Evolutionary conservation across 2,329 filamentous ascomycete species (phyloP), one percentile per base, ranked within the genome.

Genomic region (Penicillium occitanis): DNA sequence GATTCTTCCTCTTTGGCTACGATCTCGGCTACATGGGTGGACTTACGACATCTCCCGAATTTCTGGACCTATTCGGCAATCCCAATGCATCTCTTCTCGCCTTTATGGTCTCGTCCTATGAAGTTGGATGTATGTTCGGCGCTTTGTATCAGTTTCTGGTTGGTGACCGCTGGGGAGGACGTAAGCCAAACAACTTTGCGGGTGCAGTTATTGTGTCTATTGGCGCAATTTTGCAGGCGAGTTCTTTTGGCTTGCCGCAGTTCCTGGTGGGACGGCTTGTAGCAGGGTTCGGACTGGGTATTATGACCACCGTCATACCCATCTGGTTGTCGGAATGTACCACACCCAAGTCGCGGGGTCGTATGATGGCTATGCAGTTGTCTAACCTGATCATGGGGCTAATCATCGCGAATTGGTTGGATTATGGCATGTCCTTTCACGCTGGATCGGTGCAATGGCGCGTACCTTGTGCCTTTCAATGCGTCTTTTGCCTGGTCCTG

Each of bases 1-100:
- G 79, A 13, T 79, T 79, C 25, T 72, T 81, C 11, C 75, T 82
- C 5, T 82, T 82, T 66, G 76, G 76, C 25, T 78, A 78, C 64
- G 75, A 78, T 58, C 80, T 81, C 33, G 81, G 81, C 8, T 79
- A 82, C 55, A 77, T 82, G 67, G 66, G 66, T 22, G 66, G 66
- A 7, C 42, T 67, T 22, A 67, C 66, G 22, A 67, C 66, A n/a
- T 65, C 63, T 4, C 66, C 66, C 0, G 66, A 65, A 37, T 67
- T 67, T 25, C 28, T 67, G 17, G 30, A 19, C 8, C 14, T 65
- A 1, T 72, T 74, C 33, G 68, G 65, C 7, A 70, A 72, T n/a
- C 70, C 70, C 5, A 59, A 68, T 40, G 63, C 71, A 7, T 70
- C 72, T 8, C 64, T 73, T 5, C 67, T 71, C 19, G 71, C 63